Evolutionary conservation across 305 asterid genomes (phyloP).

Genomic region (Euphrasia arctica): DNA sequence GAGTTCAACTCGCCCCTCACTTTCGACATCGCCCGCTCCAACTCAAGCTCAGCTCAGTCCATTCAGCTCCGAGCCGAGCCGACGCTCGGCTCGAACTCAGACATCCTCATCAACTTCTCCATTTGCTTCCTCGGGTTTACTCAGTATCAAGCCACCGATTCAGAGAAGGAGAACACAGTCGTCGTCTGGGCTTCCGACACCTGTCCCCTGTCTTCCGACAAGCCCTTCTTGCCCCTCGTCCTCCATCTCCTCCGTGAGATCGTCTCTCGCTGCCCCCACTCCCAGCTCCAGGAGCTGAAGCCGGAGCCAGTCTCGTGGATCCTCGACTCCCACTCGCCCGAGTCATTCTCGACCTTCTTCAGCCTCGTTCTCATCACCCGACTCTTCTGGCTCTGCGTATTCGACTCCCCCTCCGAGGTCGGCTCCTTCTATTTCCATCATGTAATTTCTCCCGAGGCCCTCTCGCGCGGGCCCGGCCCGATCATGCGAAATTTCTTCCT

Average conservation of each 20-base stretch:
- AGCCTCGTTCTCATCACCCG: slow-evolving; percentile 63
- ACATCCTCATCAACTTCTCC: slow-evolving; percentile 46
- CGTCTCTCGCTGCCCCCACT: slow-evolving; percentile 62
- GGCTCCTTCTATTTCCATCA: slow-evolving; percentile 67
- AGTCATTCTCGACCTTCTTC: slow-evolving; percentile 78
- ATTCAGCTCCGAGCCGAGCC: slow-evolving; percentile 56
- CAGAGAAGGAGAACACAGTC: slow-evolving; percentile 21
- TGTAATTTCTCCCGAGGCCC: slow-evolving; percentile 47
- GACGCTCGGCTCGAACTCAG: slow-evolving; percentile 32
- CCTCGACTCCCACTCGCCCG: slow-evolving; percentile 70
- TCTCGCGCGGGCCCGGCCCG: slow-evolving; percentile 50
- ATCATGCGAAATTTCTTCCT: no score
- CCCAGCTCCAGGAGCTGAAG: slow-evolving; percentile 57
- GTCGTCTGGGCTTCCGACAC: slow-evolving; percentile 61
- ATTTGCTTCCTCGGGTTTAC: slow-evolving; percentile 33
- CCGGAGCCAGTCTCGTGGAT: slow-evolving; percentile 78
- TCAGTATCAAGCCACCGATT: slow-evolving; percentile 9
- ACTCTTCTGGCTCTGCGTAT: slow-evolving; percentile 66
- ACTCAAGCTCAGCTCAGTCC: slow-evolving; percentile 23
- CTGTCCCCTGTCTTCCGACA: slow-evolving; percentile 46
- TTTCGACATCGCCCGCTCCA: slow-evolving; percentile 47
- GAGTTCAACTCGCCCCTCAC: slow-evolving; percentile 38
- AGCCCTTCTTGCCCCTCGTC: slow-evolving; percentile 70
- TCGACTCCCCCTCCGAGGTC: slow-evolving; percentile 62
- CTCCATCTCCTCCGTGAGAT: slow-evolving; percentile 73